Conservation (phyloP, 179 eudicot genomes). For the Silene vulgaris region DNA sequence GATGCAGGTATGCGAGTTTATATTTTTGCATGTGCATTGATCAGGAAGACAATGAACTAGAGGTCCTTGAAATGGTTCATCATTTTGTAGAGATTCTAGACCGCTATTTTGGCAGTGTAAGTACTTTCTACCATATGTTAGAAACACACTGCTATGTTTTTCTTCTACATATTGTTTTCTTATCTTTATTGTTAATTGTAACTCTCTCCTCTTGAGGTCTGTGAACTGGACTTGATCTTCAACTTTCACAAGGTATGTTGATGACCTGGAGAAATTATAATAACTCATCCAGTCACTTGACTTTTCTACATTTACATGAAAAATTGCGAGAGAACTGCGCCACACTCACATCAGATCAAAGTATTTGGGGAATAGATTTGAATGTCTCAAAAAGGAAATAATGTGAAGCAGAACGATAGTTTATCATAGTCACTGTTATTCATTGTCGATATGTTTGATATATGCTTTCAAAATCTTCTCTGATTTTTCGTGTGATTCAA, state of each 20-base stretch:
- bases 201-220: conserved; percentile 47
- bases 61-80: conserved; percentile 86
- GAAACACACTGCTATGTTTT: neutral
- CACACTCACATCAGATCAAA: too few species aligned
- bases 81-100: conserved; percentile 93
- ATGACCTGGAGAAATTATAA: neutral
- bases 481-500: conserved; percentile 9
- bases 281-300: too few species aligned
- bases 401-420: too few species aligned
- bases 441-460: neutral
- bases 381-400: too few species aligned
- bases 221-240: conserved; percentile 89
- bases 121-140: conserved; percentile 25
- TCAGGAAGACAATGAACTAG: conserved; percentile 89
- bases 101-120: conserved; percentile 95
- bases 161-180: neutral
- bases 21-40: conserved; percentile 97
- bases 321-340: too few species aligned
- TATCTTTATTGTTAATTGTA: neutral
- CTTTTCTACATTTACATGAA: too few species aligned
- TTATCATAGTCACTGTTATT: neutral
- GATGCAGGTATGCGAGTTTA: conserved; percentile 84
- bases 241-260: conserved; percentile 83
- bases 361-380: too few species aligned
- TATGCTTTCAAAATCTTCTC: neutral